Base-by-base conservation (phyloP, 73 alveolate species). In the Effrenium voratum region DNA sequence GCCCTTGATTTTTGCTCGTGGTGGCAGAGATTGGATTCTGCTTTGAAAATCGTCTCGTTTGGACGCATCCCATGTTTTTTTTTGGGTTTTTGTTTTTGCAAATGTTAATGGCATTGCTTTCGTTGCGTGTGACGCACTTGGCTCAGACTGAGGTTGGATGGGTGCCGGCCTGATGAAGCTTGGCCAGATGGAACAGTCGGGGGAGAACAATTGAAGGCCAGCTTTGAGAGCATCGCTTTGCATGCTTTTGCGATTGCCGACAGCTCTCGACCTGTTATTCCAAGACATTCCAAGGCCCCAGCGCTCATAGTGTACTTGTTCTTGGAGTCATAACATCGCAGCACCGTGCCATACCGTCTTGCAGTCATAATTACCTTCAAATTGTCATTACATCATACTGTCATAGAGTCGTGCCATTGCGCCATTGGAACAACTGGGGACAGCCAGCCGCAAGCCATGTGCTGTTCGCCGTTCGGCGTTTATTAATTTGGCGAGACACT, bases 111-210 rank as follows among this genome's bases (percentile, higher is more conserved):
- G n/a, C 12, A 12, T 28, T 63, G 77, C 40, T 28, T 5, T 63
- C 40, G 77, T 19, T 63, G 40, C 40, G 77, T 68, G 13, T 34
- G 40, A 68, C 24, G 40, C 1, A 12, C 46, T 26, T 30, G 47
- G 19, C 19, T 6, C 38, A 36, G 45, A 41, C 75, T 13, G 5
- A 87, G 97, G 97, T n/a, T 90, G 50, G 97, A 90, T 70, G 97
- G 97, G 13, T 90, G 97, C 73, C 97, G 97, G 46, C 97, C 97
- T 12, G 97, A 90, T 47, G 97, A 26, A 10, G 44, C 82, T 50
- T 47, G 76, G 60, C 44, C 22, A 44, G 43, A 40, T 8, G 66
- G 40, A 32, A 49, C 32, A n/a, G 49, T 13, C 52, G 19, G 63
- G 63, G 19, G 19, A 52, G 26, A 12, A 12, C 63, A 8, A 52